Percentiles rank a stretch among this genome's conserved stretches.
These are phyloP conservation scores for Fusarium sp. DNA, from an alignment of 2,329 filamentous ascomycete species.

Conservation along the genomic window DNA sequence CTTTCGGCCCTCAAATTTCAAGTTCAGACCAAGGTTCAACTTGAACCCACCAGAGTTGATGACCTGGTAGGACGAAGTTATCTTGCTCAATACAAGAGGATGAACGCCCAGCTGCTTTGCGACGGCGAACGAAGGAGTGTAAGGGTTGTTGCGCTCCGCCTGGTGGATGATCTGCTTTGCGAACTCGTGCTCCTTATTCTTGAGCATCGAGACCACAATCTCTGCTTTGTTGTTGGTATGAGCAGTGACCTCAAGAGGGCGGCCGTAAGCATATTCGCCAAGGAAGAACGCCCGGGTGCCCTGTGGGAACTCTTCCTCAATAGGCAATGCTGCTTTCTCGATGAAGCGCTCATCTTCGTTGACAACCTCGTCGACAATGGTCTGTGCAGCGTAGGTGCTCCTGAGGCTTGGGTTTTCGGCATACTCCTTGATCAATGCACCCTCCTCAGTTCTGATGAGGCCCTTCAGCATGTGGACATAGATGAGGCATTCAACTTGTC, in stretches of 20 bases:
- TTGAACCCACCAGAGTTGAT: constrained; percentile 81
- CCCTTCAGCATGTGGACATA: constrained; percentile 96
- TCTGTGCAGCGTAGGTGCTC: constrained; percentile 90
- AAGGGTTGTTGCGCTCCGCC: constrained; percentile 78
- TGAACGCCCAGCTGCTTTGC: constrained; percentile 85
- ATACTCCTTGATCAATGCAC: constrained; percentile 93
- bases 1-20: constrained; percentile 97
- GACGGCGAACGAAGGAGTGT: constrained; percentile 89
- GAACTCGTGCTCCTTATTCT: constrained; percentile 83
- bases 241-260: constrained; percentile 84
- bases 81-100: constrained; percentile 90
- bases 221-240: constrained; percentile 82
- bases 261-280: constrained; percentile 91
- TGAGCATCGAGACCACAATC: constrained; percentile 79
- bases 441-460: constrained; percentile 88
- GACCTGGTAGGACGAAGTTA: constrained; percentile 94
- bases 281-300: constrained; percentile 91
- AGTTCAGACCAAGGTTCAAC: constrained; percentile 91
- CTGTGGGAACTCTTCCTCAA: constrained; percentile 91
- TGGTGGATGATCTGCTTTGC: constrained; percentile 77
- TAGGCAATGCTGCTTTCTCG: constrained; percentile 86
- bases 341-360: constrained; percentile 95
- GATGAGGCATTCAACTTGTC: constrained; percentile 87
- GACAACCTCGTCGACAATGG: constrained; percentile 88
- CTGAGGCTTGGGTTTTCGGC: constrained; percentile 86